A percentile compares a stretch with the other conserved stretches of the same genome.
These are phyloP conservation scores for Eucalyptus regnans DNA, from an alignment of 345 rosid species.

Conservation along the genomic window DNA sequence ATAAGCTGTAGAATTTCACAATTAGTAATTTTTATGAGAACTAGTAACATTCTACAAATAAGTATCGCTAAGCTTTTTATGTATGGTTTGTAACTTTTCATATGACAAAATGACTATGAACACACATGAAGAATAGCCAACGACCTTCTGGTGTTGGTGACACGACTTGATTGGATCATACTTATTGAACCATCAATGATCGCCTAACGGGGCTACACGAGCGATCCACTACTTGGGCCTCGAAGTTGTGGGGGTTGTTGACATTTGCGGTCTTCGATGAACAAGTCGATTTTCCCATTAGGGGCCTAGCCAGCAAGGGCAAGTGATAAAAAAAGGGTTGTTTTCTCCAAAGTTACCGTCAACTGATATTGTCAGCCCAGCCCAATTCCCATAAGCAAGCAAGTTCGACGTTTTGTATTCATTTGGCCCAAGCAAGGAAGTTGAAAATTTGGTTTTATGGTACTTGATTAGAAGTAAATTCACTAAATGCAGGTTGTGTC, in stretches of 20 bases:
- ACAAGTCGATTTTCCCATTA: not conserved
- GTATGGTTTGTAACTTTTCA: not conserved
- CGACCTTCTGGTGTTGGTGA: not conserved
- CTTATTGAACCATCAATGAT: not conserved
- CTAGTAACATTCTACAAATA: not conserved
- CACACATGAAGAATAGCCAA: not conserved
- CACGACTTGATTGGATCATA: not conserved
- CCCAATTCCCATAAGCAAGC: not conserved
- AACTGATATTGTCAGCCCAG: not conserved
- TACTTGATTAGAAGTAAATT: not conserved
- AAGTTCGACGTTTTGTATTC: not conserved
- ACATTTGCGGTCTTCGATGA: not conserved
- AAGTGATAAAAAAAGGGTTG: not conserved
- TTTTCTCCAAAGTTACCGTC: not conserved
- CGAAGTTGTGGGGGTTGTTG: not conserved
- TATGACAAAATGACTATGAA: not conserved
- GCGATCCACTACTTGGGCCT: not conserved
- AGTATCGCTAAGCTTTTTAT: not conserved
- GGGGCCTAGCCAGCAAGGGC: not conserved
- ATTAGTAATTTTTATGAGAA: not conserved
- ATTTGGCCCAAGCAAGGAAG: not conserved
- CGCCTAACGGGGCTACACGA: not conserved
- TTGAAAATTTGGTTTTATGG: not conserved
- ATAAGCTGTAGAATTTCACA: not conserved
- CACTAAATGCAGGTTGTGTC: not conserved